These are phyloP conservation scores for Cylindrotheca closterium DNA, from an alignment of 108 stramenopile species.

Conservation along the genomic window DNA sequence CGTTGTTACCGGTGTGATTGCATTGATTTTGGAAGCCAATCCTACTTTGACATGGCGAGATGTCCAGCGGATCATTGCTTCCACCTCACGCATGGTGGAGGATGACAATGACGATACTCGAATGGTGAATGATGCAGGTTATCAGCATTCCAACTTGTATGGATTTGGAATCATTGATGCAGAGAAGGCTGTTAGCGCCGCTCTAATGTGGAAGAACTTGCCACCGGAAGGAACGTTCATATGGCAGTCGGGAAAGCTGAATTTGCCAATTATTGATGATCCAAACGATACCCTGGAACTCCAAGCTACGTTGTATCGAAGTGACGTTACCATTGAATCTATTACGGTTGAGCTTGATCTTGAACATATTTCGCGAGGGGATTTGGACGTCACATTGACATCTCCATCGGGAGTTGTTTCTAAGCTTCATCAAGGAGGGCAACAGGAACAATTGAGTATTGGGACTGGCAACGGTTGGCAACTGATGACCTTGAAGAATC, in stretches of 20 bases:
- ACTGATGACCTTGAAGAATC: too few relatives aligned
- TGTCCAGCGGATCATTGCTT: constrained; percentile 39
- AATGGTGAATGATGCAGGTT: constrained; percentile 27
- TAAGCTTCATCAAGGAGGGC: constrained; percentile 22
- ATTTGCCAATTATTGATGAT: constrained; percentile 9
- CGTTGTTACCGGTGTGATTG: constrained; percentile 39
- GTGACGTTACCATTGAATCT: constrained; percentile 30
- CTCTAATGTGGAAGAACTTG: constrained; percentile 17
- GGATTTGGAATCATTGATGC: constrained; percentile 57
- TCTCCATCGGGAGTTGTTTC: constrained; percentile 34
- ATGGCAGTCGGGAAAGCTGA: not conserved
- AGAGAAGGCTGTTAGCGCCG: constrained; percentile 17
- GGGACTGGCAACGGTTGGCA: constrained; percentile 43
- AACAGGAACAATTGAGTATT: constrained; percentile 33
- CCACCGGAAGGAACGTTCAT: constrained; percentile 13
- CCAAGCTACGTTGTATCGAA: too few relatives aligned
- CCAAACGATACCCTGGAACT: too few relatives aligned
- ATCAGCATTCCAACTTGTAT: constrained; percentile 32
- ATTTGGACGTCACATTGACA: constrained; percentile 32
- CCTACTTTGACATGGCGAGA: constrained; percentile 46
- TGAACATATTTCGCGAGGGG: constrained; percentile 35
- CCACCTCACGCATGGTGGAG: constrained; percentile 9
- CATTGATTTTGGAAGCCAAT: constrained; percentile 48
- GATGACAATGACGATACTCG: constrained; percentile 19
- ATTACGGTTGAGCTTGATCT: constrained; percentile 32